Conservation (phyloP, 2,329 filamentous ascomycete species). For the Alternaria burnsii region DNA sequence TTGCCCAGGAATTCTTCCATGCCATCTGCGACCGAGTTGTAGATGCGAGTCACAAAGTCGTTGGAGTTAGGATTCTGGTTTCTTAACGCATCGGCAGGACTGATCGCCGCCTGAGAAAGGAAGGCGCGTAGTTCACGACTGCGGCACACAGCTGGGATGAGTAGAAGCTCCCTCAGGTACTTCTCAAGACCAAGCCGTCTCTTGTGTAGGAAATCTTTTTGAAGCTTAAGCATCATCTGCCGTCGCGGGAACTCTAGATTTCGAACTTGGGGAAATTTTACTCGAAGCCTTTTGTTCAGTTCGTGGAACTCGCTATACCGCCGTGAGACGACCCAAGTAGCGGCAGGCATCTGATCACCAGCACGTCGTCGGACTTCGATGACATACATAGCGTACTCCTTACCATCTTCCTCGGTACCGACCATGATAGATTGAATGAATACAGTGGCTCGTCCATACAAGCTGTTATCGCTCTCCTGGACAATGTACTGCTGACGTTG, state of each 20-base stretch:
- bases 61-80: conserved; percentile 67
- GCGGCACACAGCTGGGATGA: conserved; percentile 90
- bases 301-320: conserved; percentile 98
- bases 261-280: conserved; percentile 85
- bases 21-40: conserved; percentile 95
- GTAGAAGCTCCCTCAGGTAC: conserved; percentile 80
- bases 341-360: conserved; percentile 95
- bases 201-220: conserved; percentile 94
- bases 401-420: conserved; percentile 87
- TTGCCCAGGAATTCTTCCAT: conserved; percentile 98
- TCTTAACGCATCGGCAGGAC: conserved; percentile 68
- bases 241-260: conserved; percentile 91
- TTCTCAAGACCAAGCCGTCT: conserved; percentile 82
- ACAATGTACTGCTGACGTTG: conserved; percentile 97
- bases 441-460: conserved; percentile 90
- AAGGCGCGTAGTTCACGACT: conserved; percentile 92
- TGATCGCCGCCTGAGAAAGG: conserved; percentile 83
- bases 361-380: conserved; percentile 90
- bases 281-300: conserved; percentile 86
- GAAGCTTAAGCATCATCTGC: conserved; percentile 93
- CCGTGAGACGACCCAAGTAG: conserved; percentile 89
- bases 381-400: conserved; percentile 92
- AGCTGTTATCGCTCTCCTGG: conserved; percentile 96
- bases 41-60: conserved; percentile 92
- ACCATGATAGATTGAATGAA: conserved; percentile 93